Percentiles rank a stretch among this genome's conserved stretches.
These are phyloP conservation scores for Astragalus membranaceus DNA, from an alignment of 306 rosid species.

Conservation along the genomic window DNA sequence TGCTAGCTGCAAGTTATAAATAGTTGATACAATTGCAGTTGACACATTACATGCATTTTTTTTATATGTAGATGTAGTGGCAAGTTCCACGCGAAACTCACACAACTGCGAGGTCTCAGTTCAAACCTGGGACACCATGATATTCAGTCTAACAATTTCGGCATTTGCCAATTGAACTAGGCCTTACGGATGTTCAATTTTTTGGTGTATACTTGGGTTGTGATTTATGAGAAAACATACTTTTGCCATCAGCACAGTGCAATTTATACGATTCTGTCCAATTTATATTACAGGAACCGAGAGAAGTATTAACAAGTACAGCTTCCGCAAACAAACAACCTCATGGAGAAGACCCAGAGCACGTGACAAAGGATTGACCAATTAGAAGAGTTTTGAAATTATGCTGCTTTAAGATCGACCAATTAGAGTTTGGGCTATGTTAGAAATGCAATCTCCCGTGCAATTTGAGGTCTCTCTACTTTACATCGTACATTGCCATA, in stretches of 20 bases:
- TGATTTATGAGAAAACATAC: background rate
- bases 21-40: background rate
- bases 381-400: constrained; percentile 7
- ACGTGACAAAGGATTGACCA: constrained; percentile 36
- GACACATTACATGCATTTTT: background rate
- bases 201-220: background rate
- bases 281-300: constrained; percentile 53
- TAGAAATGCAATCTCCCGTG: constrained; percentile 2
- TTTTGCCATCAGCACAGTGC: background rate
- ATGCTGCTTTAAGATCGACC: background rate
- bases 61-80: too few relatives aligned
- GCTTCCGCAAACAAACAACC: constrained; percentile 30
- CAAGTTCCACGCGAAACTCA: too few relatives aligned
- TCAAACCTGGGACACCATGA: too few relatives aligned
- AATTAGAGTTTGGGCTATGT: background rate
- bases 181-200: too few relatives aligned
- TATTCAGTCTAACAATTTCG: too few relatives aligned
- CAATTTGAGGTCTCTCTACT: constrained; percentile 15
- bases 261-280: constrained; percentile 5
- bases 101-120: too few relatives aligned
- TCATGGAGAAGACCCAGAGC: constrained; percentile 42
- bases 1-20: background rate
- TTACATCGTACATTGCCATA: background rate
- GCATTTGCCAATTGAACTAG: too few relatives aligned
- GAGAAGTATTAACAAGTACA: constrained; percentile 35